Evolutionary conservation across 257 asterid genomes (phyloP), one percentile per base, ranked within the genome.

Genomic region (Scutellaria barbata): DNA sequence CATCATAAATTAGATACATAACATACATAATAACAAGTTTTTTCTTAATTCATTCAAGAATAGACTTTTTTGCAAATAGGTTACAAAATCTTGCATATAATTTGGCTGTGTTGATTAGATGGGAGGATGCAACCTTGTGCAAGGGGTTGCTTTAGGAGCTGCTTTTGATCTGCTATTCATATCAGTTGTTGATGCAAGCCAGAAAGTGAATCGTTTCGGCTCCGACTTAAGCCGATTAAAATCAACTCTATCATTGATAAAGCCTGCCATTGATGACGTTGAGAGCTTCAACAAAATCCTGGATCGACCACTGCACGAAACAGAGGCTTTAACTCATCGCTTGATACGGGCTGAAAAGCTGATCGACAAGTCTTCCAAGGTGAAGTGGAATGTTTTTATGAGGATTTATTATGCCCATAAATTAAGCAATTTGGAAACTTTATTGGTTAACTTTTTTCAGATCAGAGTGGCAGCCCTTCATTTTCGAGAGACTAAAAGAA

Each of bases 391-490:
- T 17, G 12, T 76, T 2, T 17, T 55, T 14, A 72, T 66, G 62
- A 77, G 61, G 59, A 59, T 66, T 33, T 65, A 8, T 51, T 80
- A 70, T 64, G 71, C 83, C 48, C 69, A 58, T 47, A 77, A 80
- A 60, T 16, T 85, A 1, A 76, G 58, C 40, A 41, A 17, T 2
- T 68, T 82, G 64, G 76, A 77, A 61, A 1, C 47, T 0, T 35
- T 35, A 7, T 50, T 79, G 5, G 4, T 33, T 17, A 66, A 30
- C 47, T 77, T 77, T 50, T 81, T 74, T 7, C 73, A 77, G 75
- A 10, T 78, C 4, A 63, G 70, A 57, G 87, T 71, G 43, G 75
- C 74, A 9, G 78, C 81, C 5, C 76, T 75, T 63, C 51, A 59
- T 7, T 8, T 10, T 16, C 76, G 82, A 11, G 88, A 83, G 67